Evolutionary conservation across 768 basidiomycete genomes (phyloP).

Genomic region (Russula compacta): DNA sequence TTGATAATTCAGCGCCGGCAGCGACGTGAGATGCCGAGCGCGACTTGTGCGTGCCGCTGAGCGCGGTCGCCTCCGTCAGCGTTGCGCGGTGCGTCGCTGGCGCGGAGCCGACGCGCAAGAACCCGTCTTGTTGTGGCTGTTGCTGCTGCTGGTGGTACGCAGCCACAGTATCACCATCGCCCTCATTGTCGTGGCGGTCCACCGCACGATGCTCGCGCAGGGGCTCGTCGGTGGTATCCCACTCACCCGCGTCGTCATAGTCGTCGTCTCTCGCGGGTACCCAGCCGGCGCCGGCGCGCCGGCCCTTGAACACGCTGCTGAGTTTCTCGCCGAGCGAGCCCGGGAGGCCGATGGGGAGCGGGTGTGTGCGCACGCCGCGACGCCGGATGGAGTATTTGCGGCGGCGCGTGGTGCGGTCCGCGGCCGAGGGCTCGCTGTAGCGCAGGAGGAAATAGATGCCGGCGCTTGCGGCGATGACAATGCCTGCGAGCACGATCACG

Average conservation of each 20-base stretch:
- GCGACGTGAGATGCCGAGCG: slow-evolving; percentile 11
- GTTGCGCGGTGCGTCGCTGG: background rate
- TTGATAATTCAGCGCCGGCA: background rate
- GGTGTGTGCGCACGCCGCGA: slow-evolving; percentile 5
- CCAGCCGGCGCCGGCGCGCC: slow-evolving; percentile 13
- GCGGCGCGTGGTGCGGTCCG: slow-evolving; percentile 30
- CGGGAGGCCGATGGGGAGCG: slow-evolving; percentile 18
- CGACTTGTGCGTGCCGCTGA: background rate
- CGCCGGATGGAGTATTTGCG: slow-evolving; percentile 16
- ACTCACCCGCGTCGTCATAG: slow-evolving; percentile 4
- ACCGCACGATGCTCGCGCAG: background rate
- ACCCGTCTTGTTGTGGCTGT: background rate
- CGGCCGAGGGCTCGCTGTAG: slow-evolving; percentile 36
- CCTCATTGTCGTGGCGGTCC: background rate
- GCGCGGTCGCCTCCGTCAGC: background rate
- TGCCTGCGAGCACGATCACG: slow-evolving; percentile 42
- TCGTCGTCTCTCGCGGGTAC: slow-evolving; percentile 8
- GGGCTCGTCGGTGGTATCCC: slow-evolving; percentile 16
- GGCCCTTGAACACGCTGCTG: slow-evolving; percentile 17
- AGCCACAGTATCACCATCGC: background rate
- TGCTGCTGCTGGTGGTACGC: too few relatives aligned
- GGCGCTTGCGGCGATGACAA: slow-evolving; percentile 44
- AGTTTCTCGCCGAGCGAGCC: slow-evolving; percentile 17
- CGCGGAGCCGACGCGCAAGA: background rate
- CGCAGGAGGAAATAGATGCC: slow-evolving; percentile 51